Evolutionary conservation across 169 alveolate species (phyloP).

Genomic region (Plasmodium sp.): DNA sequence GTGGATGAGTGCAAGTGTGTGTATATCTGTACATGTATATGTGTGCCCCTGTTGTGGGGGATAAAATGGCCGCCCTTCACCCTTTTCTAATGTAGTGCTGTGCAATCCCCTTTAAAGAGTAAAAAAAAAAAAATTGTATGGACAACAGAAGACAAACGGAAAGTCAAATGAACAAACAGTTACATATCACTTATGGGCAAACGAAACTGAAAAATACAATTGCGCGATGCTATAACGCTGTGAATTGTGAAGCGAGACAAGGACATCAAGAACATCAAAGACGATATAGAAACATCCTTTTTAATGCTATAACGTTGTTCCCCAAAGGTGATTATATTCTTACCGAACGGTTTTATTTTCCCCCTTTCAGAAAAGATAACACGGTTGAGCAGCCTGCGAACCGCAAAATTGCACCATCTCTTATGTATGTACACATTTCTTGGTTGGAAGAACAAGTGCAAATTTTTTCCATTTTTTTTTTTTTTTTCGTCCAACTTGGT

Average conservation of each 20-base stretch:
- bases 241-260: background rate
- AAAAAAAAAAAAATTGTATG: background rate
- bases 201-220: background rate
- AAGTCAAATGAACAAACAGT: background rate
- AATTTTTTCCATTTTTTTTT: background rate
- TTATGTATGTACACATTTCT: slow-evolving; percentile 43
- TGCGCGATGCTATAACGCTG: background rate
- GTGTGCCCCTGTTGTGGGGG: background rate
- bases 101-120: background rate
- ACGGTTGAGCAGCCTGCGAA: background rate
- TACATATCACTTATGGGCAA: background rate
- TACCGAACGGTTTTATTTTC: background rate
- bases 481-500: background rate
- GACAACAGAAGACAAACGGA: background rate
- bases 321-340: background rate
- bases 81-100: background rate
- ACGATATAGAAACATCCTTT: slow-evolving; percentile 13
- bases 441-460: background rate
- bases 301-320: background rate
- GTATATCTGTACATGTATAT: background rate
- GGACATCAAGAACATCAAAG: background rate
- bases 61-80: background rate
- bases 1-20: background rate
- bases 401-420: background rate
- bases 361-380: background rate